Evolutionary conservation across 2,329 filamentous ascomycete genomes (phyloP), one percentile per base, ranked within the genome.

Genomic region (Scytalidium sp.): DNA sequence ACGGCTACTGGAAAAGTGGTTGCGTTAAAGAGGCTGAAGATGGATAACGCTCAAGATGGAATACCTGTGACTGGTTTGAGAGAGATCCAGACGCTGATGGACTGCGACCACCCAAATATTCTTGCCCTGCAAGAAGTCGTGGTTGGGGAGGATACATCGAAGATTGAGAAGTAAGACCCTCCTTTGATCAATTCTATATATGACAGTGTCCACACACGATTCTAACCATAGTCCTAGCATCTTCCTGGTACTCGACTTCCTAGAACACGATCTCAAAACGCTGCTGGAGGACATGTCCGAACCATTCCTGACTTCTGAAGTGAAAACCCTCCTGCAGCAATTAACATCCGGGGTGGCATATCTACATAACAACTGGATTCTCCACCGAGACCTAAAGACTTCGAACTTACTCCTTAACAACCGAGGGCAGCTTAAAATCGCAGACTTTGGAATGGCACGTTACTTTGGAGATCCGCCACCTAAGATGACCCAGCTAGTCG

Each of bases 371-470:
- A 83, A 90, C 70, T 95, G 87, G 86, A 95, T 99, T 61, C 79
- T 99, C 52, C 91, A 94, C 71, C 90, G 92, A 50, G 92, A 97
- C 70, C 83, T 96, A 62, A 96, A 96, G 70, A 95, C 91, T 3
- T 93, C 88, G 44, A 96, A 96, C 64, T 84, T 99, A 43, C 84
- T 99, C 43, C 87, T 99, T 71, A 95, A 90, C 74, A 97, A 97
- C 74, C 88, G 91, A 42, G 94, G 94, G 42, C 85, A 88, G 67
- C 85, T 99, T 69, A 97, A 97, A 70, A 86, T 99, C 56, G 94
- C 94, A 52, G 94, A 99, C 70, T 99, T 99, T 65, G 94, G 94
- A 67, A 97, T 99, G 90, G 93, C 94, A 3, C 83, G 94, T 22
- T 94, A 94, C 71, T 88, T 88, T 49, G 88, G 88, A 45, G 84